Base-by-base conservation (phyloP, 768 basidiomycete species). In the Lentinula aciculospora region DNA sequence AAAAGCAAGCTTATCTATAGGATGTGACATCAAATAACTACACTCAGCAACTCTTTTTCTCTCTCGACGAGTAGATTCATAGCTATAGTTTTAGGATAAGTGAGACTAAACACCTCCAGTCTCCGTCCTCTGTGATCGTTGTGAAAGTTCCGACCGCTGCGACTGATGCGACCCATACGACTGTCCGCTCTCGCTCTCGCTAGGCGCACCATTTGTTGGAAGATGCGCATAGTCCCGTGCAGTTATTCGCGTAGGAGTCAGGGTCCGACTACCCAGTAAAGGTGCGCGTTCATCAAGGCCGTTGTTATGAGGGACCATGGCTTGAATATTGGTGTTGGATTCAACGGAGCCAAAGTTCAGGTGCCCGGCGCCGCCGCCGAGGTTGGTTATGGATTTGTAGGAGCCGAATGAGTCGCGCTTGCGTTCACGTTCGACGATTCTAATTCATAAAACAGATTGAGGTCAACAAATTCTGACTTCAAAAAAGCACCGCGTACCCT, bases 361-460 rank as follows among this genome's bases (percentile, higher is more conserved):
- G 13, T 29, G 46, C 4, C 27, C 46, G 4, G 46, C 46, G 27
- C 15, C 46, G 25, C 46, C 46, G 10, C 8, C 8, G 17, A 47
- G 34, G 34, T 57, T 60, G 44, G 53, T 25, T 12, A 45, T 21
- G 37, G 47, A 47, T 21, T 17, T 81, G 58, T 7, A 76, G 62
- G 1, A 79, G 76, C 19, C 71, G 9, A 61, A 25, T 6, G 72
- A 71, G 9, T 71, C 66, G 1, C 70, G 51, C 28, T 66, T 69
- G 25, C 76, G 74, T 62, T 80, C 75, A 6, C 79, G 76, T 66
- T 84, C 82, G 34, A 84, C 82, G 53, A 84, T 83, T 19, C 83
- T 83, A n/a, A 42, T 25, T 15, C 2, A 32, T 15, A 40, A 29
- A n/a, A 42, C 6, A 9, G 59, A n/a, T 10, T 36, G 25, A n/a